phyloP scores from a whole-genome alignment of 805 yeast species.

The Starmerella floris region DNA sequence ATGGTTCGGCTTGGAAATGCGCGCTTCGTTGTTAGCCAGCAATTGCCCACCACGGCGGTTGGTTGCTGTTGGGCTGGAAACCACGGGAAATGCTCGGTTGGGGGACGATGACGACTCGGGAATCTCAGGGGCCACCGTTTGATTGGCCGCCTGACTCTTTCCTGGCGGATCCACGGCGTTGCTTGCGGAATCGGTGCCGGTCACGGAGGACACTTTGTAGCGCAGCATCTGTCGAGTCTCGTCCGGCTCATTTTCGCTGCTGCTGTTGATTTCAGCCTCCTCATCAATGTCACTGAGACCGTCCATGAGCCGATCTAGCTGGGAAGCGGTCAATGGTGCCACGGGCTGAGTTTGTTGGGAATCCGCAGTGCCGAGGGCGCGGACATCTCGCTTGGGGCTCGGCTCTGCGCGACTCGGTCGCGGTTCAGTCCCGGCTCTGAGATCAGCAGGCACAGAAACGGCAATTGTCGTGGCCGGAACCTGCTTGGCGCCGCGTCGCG shows the following conservation, averaged over 20 bases:
- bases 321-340: conserved; percentile 7
- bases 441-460: neutral
- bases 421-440: neutral
- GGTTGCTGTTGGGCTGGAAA: no score
- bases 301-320: conserved; percentile 6
- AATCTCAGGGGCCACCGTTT: neutral
- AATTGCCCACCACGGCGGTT: neutral
- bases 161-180: no score
- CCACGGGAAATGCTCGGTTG: neutral
- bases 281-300: neutral
- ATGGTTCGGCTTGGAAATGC: no score
- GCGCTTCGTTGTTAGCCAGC: neutral
- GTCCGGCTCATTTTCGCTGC: neutral
- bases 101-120: neutral
- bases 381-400: neutral
- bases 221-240: neutral
- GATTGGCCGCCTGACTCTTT: neutral
- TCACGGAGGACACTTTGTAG: neutral
- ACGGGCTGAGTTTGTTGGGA: conserved; percentile 11
- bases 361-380: neutral
- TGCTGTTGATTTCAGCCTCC: neutral
- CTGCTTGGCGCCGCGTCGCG: neutral
- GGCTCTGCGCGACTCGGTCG: neutral
- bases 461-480: neutral
- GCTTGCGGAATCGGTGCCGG: no score